Evolutionary conservation across 2,329 filamentous ascomycete species (phyloP), one percentile per base, ranked within the genome.

Genomic region (Leptographium radiaticola): DNA sequence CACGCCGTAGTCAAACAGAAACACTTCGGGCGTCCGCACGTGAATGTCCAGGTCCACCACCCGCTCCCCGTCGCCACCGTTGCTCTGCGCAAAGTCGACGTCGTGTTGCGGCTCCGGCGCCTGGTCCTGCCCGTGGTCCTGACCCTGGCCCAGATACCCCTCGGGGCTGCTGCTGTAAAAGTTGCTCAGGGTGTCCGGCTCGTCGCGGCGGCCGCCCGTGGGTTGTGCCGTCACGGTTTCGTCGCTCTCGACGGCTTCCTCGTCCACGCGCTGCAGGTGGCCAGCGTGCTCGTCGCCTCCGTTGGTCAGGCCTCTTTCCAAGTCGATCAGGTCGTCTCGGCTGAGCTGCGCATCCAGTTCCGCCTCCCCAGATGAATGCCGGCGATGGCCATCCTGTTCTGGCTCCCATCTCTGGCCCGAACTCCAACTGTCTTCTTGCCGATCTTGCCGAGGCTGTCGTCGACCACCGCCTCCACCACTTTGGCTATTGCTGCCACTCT

Each of bases 1-100:
- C 2, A 95, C 95, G 56, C 93, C 93, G 64, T 98, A 98, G 65
- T 96, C 88, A 64, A 97, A 98, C 13, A 98, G 75, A 66, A 98
- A 98, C 2, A 96, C 79, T 67, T 98, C 93, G 0, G 93, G 90
- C 1, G 87, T 95, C 68, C 96, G 89, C 4, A 97, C 85, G 49
- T 85, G 79, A 3, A 80, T 95, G 64, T 96, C 89, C 58, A 96
- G 87, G 65, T 95, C 87, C 6, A 80, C 75, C 6, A 58, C 57
- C 25, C 54, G 52, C 47, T 59, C 59, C 40, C 53, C 52, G 40
- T 54, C 51, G 9, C 50, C 40, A 3, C 40, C 40, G n/a, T 20
- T 43, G 7, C 6, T 43, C 40, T 20, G 50, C 38, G 56, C 44
- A 25, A 25, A 25, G 33, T 47, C 30, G 33, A 49, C 45, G 30